Base-by-base conservation (phyloP, 2,329 filamentous ascomycete genomes). In the Curvularia eragrostidis region DNA sequence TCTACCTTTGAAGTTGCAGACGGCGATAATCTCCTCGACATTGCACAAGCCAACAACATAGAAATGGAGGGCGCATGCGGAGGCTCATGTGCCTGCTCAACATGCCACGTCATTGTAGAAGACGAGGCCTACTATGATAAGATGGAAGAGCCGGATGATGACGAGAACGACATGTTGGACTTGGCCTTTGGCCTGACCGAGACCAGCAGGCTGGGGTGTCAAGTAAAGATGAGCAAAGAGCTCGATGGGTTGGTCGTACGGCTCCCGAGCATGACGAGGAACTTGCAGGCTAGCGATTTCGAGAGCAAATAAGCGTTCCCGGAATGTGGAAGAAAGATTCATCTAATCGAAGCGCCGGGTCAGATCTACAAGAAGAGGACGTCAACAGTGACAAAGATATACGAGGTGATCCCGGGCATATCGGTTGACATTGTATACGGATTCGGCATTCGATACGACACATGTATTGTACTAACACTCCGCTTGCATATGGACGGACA, bases 1-100 rank as follows among this genome's bases (percentile, higher is more conserved):
- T 84, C 91, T 76, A 91, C 89, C 59, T 87, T 97, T 70, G 87
- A 89, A 58, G 94, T 97, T 8, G 83, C 87, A 13, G 87, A 90
- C 68, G 95, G 95, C 48, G 93, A 97, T 78, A 99, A 99, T 77
- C 82, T 99, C 52, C 84, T 99, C 53, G 94, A 98, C 72, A 94
- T 99, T 72, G 95, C 94, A 21, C 94, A 97, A 76, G 91, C 90
- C 44, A 87, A 98, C 77, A 94, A 98, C 73, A 82, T 99, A 41
- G 95, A 99, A 77, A 98, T 99, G 94, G 95, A 99, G 82, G 93
- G 95, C 61, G 95, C 95, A 12, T 99, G 95, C 73, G 95, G 95
- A 66, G 95, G 93, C 21, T 95, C 91, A 32, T 97, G 93, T 78
- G 93, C 93, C 53, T 97, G 93, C 80, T 95, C 91, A 56, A 97